phyloP scores from a whole-genome alignment of 805 yeast species.

The Metschnikowia orientalis region DNA sequence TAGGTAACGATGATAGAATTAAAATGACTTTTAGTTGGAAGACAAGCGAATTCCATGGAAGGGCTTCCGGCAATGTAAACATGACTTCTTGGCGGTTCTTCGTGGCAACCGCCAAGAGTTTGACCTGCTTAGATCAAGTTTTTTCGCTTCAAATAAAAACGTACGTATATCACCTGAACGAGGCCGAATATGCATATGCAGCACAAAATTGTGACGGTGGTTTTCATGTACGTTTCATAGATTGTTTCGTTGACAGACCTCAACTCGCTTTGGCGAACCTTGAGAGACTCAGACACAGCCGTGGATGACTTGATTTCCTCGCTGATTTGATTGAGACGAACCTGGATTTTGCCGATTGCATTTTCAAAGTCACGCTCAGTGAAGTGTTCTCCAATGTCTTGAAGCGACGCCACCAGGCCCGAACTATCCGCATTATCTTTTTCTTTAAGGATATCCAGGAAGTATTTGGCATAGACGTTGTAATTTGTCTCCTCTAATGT shows the following conservation, averaged over 20 bases:
- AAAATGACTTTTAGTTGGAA: too few relatives aligned
- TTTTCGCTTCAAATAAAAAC: slow-evolving; percentile 27
- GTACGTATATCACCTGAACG: slow-evolving; percentile 29
- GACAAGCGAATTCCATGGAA: too few relatives aligned
- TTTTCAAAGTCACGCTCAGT: slow-evolving; percentile 32
- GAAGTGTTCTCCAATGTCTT: slow-evolving; percentile 18
- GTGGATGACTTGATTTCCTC: slow-evolving; percentile 30
- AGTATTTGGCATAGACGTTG: slow-evolving; percentile 32
- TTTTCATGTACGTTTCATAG: slow-evolving; percentile 29
- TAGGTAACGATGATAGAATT: too few relatives aligned
- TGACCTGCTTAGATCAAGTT: slow-evolving; percentile 22
- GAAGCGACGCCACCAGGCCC: too few relatives aligned
- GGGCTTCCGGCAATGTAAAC: too few relatives aligned
- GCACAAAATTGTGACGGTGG: slow-evolving; percentile 25
- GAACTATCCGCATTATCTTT: slow-evolving; percentile 4
- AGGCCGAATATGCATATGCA: slow-evolving; percentile 29
- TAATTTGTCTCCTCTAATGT: slow-evolving; percentile 34
- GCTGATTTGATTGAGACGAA: slow-evolving; percentile 29
- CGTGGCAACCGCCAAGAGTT: too few relatives aligned
- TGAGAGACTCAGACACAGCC: slow-evolving; percentile 22
- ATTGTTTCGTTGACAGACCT: slow-evolving; percentile 39
- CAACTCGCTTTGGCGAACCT: slow-evolving; percentile 31
- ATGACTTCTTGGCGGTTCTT: too few relatives aligned
- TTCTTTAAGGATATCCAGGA: slow-evolving; percentile 16
- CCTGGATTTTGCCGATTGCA: slow-evolving; percentile 26